Conservation (phyloP, 306 rosid genomes). For the Potentilla sterilis region DNA sequence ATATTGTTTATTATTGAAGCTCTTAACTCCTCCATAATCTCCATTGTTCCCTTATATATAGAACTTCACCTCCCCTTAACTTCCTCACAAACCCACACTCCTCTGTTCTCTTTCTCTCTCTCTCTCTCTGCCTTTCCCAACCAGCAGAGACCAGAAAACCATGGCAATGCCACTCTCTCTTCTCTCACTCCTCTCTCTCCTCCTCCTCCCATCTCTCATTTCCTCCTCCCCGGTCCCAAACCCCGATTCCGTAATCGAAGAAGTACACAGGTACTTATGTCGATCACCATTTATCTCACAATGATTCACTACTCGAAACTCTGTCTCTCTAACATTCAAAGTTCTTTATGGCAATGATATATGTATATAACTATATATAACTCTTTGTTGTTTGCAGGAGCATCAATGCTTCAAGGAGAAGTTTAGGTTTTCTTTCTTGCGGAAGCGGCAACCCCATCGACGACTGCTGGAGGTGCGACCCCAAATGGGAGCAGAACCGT, state of each 20-base stretch:
- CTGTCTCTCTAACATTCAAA: neutral
- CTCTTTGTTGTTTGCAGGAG: conserved; percentile 43
- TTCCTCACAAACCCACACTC: conserved; percentile 36
- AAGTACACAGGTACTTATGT: conserved; percentile 53
- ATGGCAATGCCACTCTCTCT: conserved; percentile 56
- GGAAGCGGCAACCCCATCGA: conserved; percentile 79
- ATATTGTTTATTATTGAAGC: conserved; percentile 21
- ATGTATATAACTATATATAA: too few relatives aligned
- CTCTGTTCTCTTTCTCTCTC: conserved; percentile 9
- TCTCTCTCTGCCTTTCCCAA: conserved; percentile 13
- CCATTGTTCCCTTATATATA: conserved; percentile 45
- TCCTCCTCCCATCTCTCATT: conserved; percentile 40
- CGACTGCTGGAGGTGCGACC: conserved; percentile 93
- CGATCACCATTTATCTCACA: neutral
- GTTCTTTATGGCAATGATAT: neutral
- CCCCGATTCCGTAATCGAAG: conserved; percentile 56
- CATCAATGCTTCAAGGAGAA: conserved; percentile 63
- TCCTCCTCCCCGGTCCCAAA: conserved; percentile 59
- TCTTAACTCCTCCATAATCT: conserved; percentile 9
- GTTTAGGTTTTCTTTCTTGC: conserved; percentile 67
- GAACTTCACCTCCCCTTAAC: conserved; percentile 19
- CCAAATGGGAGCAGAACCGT: conserved; percentile 70
- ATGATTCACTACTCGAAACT: neutral
- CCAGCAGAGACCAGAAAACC: neutral
- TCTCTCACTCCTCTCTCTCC: conserved; percentile 24